Evolutionary conservation across 768 basidiomycete species (phyloP), one percentile per base, ranked within the genome.

Genomic region (Tylopilus felleus): DNA sequence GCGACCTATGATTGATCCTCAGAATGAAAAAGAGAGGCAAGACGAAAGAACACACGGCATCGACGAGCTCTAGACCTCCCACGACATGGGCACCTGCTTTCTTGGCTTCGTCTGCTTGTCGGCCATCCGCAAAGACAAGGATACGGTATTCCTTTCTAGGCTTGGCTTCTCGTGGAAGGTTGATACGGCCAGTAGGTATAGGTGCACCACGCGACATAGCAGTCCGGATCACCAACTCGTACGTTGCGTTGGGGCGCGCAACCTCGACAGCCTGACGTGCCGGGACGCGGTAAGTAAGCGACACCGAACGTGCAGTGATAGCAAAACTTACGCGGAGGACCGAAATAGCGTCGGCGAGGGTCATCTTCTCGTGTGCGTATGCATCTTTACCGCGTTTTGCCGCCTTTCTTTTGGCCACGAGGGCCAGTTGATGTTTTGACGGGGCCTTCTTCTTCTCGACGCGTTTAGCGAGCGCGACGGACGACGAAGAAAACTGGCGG

Each of bases 121-220:
- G 77, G 6, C 92, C 92, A 61, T 93, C 90, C 4, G 94, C 94
- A 63, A 98, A 98, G 28, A 96, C 93, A n/a, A 97, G 79, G 50
- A 98, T 85, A 51, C 80, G 84, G 56, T 90, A 88, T 61, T 85
- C 81, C 31, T 76, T 65, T 62, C 81, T 84, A 25, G 81, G 70
- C 64, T 90, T 91, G 36, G 88, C 81, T 62, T 95, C 91, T 45
- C 84, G 76, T 0, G 94, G 93, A 45, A 98, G 80, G 60, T 81
- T 86, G 47, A 94, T 84, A 58, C 93, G 88, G 4, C 97, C 97
- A 67, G 92, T 90, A 9, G 96, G 90, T 17, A 96, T 85, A 25
- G 90, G 80, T 41, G 86, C 76, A 61, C 91, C 90, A 66, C 85
- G 85, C 52, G 84, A 80, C 71, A 88, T 80, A 56, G 84, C 83